Evolutionary conservation across 1,284 basidiomycete genomes (phyloP).

Genomic region (Ceratobasidium sp.): DNA sequence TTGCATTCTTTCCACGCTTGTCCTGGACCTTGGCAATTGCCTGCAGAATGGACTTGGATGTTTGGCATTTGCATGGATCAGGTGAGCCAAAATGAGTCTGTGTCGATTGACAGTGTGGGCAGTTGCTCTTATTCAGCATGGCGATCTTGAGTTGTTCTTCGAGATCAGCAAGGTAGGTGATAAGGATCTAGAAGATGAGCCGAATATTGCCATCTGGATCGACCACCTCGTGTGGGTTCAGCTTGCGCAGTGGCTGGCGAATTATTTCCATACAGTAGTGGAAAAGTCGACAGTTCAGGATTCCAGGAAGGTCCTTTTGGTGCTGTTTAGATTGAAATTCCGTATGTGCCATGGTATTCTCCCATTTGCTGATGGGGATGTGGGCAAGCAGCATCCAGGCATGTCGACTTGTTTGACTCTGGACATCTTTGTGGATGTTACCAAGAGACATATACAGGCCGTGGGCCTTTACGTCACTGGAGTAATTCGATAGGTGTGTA

Average conservation of each 20-base stretch:
- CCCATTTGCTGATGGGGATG: constrained; percentile 39
- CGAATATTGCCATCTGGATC: constrained; percentile 19
- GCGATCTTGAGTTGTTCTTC: constrained; percentile 40
- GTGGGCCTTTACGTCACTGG: constrained; percentile 44
- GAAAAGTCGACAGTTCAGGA: constrained; percentile 14
- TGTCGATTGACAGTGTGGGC: constrained; percentile 23
- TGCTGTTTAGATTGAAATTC: constrained; percentile 22
- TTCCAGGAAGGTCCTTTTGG: constrained; percentile 11
- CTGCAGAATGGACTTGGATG: constrained; percentile 27
- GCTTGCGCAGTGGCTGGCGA: not conserved
- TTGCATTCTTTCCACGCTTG: not conserved
- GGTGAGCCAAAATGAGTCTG: constrained; percentile 35
- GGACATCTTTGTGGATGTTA: constrained; percentile 52
- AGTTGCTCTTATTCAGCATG: constrained; percentile 26
- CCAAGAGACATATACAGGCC: constrained; percentile 52
- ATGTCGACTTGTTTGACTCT: constrained; percentile 43
- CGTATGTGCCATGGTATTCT: not conserved
- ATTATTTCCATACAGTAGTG: constrained; percentile 34
- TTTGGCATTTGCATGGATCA: not conserved
- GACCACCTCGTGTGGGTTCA: not conserved
- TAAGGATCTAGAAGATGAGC: constrained; percentile 9
- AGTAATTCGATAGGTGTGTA: constrained; percentile 45
- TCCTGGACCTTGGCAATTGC: constrained; percentile 5
- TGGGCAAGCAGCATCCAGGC: constrained; percentile 38
- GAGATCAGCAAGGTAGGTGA: constrained; percentile 29